These are phyloP conservation scores for Hebeloma cylindrosporum DNA, from an alignment of 768 basidiomycete species.

Conservation along the genomic window DNA sequence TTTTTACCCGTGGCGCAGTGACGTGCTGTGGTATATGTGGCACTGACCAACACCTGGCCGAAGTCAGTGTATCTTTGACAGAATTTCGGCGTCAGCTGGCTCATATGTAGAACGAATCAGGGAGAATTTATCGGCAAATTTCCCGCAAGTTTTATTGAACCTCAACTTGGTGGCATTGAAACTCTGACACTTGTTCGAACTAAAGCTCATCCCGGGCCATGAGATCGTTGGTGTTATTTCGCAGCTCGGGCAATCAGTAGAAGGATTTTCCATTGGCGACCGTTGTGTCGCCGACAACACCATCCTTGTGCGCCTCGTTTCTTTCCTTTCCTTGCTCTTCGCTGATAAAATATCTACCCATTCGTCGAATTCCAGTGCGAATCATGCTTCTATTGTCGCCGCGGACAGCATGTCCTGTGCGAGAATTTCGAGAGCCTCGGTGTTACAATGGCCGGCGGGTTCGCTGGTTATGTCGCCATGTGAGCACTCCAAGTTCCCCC, in stretches of 20 bases:
- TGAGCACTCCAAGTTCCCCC: conserved; percentile 33
- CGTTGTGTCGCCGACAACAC: conserved; percentile 79
- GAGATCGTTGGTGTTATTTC: conserved; percentile 72
- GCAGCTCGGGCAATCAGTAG: conserved; percentile 74
- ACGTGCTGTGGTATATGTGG: conserved; percentile 60
- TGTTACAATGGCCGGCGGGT: conserved; percentile 80
- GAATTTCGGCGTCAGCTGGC: conserved; percentile 5
- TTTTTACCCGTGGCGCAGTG: conserved; percentile 17
- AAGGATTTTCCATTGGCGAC: conserved; percentile 76
- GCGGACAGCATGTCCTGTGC: conserved; percentile 77
- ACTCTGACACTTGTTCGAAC: not conserved
- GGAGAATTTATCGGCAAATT: conserved; percentile 74
- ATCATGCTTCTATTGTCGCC: conserved; percentile 82
- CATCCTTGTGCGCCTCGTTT: conserved; percentile 49
- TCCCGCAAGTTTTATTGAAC: conserved; percentile 43
- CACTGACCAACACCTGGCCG: conserved; percentile 52
- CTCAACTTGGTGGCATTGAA: not conserved
- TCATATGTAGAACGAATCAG: conserved; percentile 28
- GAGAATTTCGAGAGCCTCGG: conserved; percentile 85
- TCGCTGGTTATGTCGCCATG: conserved; percentile 87
- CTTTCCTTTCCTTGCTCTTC: conserved; percentile 7
- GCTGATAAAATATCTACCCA: conserved; percentile 4
- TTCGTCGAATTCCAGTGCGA: conserved; percentile 62
- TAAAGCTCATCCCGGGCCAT: conserved; percentile 45
- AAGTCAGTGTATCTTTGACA: conserved; percentile 40